Evolutionary conservation across 768 basidiomycete species (phyloP), one percentile per base, ranked within the genome.

Genomic region (Tulasnella sp.): DNA sequence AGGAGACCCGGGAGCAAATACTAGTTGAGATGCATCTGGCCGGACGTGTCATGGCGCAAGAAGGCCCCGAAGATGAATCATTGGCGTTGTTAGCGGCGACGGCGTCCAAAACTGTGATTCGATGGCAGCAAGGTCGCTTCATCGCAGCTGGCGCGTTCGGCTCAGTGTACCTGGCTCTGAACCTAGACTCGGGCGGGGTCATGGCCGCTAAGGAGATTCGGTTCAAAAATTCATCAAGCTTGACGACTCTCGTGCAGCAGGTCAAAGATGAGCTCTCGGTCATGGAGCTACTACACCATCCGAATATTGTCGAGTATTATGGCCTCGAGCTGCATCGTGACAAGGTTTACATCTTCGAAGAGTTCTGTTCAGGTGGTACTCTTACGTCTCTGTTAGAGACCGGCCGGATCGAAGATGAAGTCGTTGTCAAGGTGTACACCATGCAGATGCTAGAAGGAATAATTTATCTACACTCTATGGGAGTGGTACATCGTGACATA

Each of bases 191-290:
- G 1, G 91, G 93, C 48, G 87, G 87, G 44, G 81, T 97, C 62
- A 97, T 99, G 92, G 96, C 96, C 8, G 96, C 97, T 66, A 99
- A 99, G 73, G 96, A 98, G 74, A 92, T 98, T 70, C 91, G 92
- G 60, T 94, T 93, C 70, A 92, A 93, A 68, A 94, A 97, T 69
- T 74, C 94, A 11, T 83, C 89, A 4, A 90, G 89, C 19, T 73
- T 91, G 53, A 87, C 93, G 2, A 89, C 82, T 62, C 77, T 98
- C 25, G 90, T 91, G 73, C 79, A 87, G 53, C 89, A 93, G 68
- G 96, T 98, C 71, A 86, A 83, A 69, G 92, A 98, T 69, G 96
- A 99, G 72, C 82, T 96, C 57, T 84, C 82, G 64, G 92, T 99
- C 58, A 99, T 99, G 96, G 91, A 93, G 70, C 85, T 98, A 82